Evolutionary conservation across 1,284 basidiomycete genomes (phyloP).

Genomic region (Cryptococcus sp.): DNA sequence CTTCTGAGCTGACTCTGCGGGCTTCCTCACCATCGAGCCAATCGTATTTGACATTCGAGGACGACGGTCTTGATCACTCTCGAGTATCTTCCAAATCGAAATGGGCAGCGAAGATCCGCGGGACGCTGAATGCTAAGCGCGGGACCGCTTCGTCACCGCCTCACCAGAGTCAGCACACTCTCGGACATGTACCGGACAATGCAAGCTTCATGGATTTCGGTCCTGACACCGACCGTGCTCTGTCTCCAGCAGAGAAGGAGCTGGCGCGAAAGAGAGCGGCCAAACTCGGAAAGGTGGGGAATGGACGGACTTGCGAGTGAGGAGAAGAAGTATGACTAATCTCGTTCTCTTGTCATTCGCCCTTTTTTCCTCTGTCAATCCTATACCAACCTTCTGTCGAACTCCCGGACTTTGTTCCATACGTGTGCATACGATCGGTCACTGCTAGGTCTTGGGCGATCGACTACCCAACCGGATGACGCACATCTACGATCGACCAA

Average conservation of each 20-base stretch:
- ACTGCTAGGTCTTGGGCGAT: too few species aligned
- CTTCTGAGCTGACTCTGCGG: not conserved
- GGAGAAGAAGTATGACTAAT: too few species aligned
- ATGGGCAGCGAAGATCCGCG: not conserved
- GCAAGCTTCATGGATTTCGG: constrained; percentile 26
- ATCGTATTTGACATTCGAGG: constrained; percentile 16
- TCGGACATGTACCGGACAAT: not conserved
- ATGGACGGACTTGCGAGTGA: too few species aligned
- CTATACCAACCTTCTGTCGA: too few species aligned
- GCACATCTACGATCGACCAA: too few species aligned
- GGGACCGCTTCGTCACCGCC: not conserved
- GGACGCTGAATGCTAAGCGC: too few species aligned
- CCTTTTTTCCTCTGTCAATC: too few species aligned
- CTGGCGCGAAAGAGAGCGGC: constrained; percentile 28
- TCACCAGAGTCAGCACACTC: not conserved
- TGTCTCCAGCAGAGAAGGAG: constrained; percentile 26
- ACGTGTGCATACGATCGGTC: too few species aligned
- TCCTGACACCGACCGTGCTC: constrained; percentile 1
- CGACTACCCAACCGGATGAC: too few species aligned
- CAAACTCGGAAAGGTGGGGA: constrained; percentile 37
- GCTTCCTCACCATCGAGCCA: constrained; percentile 1
- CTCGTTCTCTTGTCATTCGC: too few species aligned
- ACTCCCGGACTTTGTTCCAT: too few species aligned
- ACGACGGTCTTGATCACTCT: not conserved
- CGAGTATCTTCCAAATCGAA: not conserved